Base-by-base conservation (phyloP, 495 filamentous ascomycete genomes). In the Parathielavia appendiculata region DNA sequence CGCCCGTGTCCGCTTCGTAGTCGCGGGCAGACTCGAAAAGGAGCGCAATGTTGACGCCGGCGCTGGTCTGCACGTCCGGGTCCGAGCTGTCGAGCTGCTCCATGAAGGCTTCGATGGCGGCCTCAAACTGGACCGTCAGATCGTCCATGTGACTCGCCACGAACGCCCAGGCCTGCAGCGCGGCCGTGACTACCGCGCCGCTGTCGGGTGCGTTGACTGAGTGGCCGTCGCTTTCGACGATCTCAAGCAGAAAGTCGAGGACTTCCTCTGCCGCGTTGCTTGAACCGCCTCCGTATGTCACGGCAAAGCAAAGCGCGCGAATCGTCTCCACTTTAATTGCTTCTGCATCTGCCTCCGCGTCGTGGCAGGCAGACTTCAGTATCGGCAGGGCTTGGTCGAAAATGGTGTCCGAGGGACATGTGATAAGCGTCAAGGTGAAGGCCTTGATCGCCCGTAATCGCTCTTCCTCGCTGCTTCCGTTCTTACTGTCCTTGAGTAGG, bases 41-140 rank as follows among this genome's bases (percentile, higher is more conserved):
- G 1, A 96, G 75, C 3, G 92, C 92, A 61, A 97, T 93, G 68
- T 91, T 91, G 63, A 92, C 86, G 0, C 91, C 93, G 1, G 93
- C 91, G 2, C 88, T 84, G 51, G 93, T 84, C 69, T 96, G 90
- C 1, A 97, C 92, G 6, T 75, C 73, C 0, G 87, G 74, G 56
- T 92, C 87, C 35, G 78, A 76, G 65, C 88, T 91, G 41, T 90
- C 83, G 30, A 98, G 81, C 69, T 98, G 93, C 46, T 97, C 92
- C 34, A 90, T 85, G 66, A 97, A 91, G 7, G 87, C 86, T 54
- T 95, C 88, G 65, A 96, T 86, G 11, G 88, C 85, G 6, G 81
- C 75, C 50, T 89, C 86, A 54, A 85, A 90, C 48, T 88, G 79
- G 7, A 76, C 79, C 63, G 90, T 83, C 34, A 96, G 76, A 61